Evolutionary conservation across 1,139 yeast species (phyloP).

Genomic region (Yamadazyma atlantica): DNA sequence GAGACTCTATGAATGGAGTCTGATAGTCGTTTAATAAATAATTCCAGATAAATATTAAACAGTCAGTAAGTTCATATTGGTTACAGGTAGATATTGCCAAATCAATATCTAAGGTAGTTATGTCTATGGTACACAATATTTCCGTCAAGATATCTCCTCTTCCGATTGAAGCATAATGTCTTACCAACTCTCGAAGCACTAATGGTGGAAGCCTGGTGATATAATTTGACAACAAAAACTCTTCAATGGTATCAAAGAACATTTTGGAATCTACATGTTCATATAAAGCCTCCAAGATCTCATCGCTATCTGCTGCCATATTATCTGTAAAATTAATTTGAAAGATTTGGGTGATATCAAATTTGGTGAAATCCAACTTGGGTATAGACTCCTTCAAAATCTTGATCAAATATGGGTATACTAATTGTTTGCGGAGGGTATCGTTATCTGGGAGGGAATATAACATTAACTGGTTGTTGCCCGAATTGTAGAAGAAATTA

Average conservation of each 20-base stretch:
- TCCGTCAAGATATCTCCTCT: conserved; percentile 58
- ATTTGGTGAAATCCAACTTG: conserved; percentile 20
- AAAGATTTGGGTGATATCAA: conserved; percentile 1
- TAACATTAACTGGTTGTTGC: conserved; percentile 44
- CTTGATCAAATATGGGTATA: conserved; percentile 56
- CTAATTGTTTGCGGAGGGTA: conserved; percentile 44
- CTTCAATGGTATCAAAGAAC: conserved; percentile 54
- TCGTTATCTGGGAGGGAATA: conserved; percentile 55
- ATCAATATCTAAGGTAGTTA: conserved; percentile 70
- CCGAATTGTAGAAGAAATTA: conserved; percentile 46
- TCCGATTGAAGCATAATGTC: conserved; percentile 38
- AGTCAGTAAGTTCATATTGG: conserved; percentile 54
- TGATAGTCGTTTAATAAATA: conserved; percentile 61
- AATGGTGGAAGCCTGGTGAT: conserved; percentile 57
- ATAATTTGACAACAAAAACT: conserved; percentile 46
- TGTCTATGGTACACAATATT: conserved; percentile 64
- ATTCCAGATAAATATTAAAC: conserved; percentile 69
- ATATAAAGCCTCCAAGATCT: conserved; percentile 51
- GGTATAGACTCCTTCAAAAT: conserved; percentile 54
- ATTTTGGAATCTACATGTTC: conserved; percentile 39
- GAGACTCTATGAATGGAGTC: conserved; percentile 63
- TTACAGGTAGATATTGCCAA: conserved; percentile 61
- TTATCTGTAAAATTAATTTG: conserved; percentile 1
- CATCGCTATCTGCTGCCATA: conserved; percentile 15
- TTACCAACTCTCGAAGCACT: conserved; percentile 60